phyloP scores from a whole-genome alignment of 2,329 filamentous ascomycete species.

The Teratosphaeria destructans region DNA sequence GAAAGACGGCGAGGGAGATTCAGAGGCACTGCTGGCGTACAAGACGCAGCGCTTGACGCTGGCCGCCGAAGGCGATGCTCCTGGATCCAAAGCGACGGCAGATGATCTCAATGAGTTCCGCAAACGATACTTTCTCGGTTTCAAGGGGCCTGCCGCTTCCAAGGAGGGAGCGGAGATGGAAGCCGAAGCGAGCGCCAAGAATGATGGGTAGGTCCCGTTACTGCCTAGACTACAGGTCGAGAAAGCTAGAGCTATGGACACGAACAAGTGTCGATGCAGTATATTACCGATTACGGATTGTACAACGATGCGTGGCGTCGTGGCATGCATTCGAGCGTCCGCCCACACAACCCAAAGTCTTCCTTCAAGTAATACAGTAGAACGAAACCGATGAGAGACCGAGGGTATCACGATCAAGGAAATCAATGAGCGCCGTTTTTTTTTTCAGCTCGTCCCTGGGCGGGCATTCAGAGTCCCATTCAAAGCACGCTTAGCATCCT shows the following conservation, averaged over 20 bases:
- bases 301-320: neutral
- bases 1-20: slow-evolving; percentile 44
- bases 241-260: neutral
- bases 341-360: neutral
- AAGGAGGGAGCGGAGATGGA: neutral
- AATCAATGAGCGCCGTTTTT: neutral
- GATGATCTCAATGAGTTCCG: slow-evolving; percentile 61
- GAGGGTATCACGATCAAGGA: neutral
- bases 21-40: slow-evolving; percentile 18
- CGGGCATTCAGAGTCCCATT: slow-evolving; percentile 44
- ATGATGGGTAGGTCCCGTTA: neutral
- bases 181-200: neutral
- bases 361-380: neutral
- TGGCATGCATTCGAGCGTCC: neutral
- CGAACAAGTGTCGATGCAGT: neutral
- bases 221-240: neutral
- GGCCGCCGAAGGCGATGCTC: slow-evolving; percentile 14
- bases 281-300: neutral
- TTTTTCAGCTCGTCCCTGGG: neutral
- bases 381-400: neutral
- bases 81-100: slow-evolving; percentile 41
- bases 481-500: slow-evolving; percentile 61
- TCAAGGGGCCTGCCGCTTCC: slow-evolving; percentile 9
- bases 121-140: slow-evolving; percentile 33
- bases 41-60: slow-evolving; percentile 9